These are phyloP conservation scores for Thraustochytrium sp. DNA, from an alignment of 352 stramenopile genomes.

Conservation along the genomic window DNA sequence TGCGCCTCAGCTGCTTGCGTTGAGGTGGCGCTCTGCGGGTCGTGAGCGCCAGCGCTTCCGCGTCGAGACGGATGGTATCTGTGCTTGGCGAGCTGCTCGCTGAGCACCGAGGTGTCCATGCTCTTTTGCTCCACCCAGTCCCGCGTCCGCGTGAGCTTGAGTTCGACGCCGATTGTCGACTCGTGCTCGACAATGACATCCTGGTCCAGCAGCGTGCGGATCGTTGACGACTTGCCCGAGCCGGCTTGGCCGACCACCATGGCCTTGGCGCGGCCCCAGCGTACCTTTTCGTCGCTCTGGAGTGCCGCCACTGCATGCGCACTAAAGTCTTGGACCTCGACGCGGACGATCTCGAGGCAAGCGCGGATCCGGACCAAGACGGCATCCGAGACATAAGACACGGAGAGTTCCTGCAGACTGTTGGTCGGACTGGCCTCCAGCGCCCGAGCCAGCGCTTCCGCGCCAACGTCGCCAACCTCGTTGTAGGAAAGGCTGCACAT, in stretches of 20 bases:
- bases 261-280: conserved; percentile 13
- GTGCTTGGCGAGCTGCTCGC: background rate
- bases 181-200: background rate
- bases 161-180: background rate
- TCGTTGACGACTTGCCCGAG: conserved; percentile 20
- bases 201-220: background rate
- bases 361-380: background rate
- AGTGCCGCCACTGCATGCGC: background rate
- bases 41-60: background rate
- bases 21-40: background rate
- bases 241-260: conserved; percentile 13
- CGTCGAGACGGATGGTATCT: background rate
- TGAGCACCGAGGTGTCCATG: background rate
- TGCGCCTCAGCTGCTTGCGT: background rate
- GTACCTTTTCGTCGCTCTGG: background rate
- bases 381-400: no score
- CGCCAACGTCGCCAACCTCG: no score
- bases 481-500: no score
- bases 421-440: no score
- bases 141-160: background rate
- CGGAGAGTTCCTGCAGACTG: no score
- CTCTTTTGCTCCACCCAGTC: background rate
- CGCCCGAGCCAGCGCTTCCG: no score
- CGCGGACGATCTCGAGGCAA: background rate
- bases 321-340: background rate